Evolutionary conservation across 306 rosid genomes (phyloP).

Genomic region (Benincasa hispida): DNA sequence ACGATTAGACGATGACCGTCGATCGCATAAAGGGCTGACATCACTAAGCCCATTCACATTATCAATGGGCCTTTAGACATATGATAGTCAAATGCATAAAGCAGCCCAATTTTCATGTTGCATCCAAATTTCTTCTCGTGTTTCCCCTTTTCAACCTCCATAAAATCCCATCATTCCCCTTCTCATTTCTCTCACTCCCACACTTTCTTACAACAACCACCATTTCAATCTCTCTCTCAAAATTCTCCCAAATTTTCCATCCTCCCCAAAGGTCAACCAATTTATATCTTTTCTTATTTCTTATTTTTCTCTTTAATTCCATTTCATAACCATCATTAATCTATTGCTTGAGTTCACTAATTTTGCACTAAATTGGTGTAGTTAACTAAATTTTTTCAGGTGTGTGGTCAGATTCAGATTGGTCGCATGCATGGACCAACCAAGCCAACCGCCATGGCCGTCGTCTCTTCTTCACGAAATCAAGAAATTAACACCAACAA

Average conservation of each 20-base stretch:
- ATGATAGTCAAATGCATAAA: too few relatives aligned
- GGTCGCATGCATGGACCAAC: slow-evolving; percentile 4
- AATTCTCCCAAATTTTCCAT: background rate
- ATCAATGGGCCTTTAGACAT: background rate
- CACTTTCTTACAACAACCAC: background rate
- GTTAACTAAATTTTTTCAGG: background rate
- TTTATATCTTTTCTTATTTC: background rate
- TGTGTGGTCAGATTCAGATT: background rate
- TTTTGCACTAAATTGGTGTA: background rate
- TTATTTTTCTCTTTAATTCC: background rate
- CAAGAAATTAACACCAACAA: background rate
- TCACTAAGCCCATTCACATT: too few relatives aligned
- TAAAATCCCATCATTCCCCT: background rate
- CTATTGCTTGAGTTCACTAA: background rate
- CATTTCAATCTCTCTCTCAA: background rate
- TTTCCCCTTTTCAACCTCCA: slow-evolving; percentile 10
- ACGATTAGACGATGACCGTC: too few relatives aligned
- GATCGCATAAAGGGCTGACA: too few relatives aligned
- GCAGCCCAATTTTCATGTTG: background rate
- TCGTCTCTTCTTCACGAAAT: background rate
- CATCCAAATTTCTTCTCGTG: too few relatives aligned
- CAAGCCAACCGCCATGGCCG: background rate
- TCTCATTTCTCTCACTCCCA: background rate
- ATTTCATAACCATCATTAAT: background rate
- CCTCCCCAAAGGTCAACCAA: background rate